These are phyloP conservation scores for Acacia concinna DNA, from an alignment of 331 rosid species.

Conservation along the genomic window DNA sequence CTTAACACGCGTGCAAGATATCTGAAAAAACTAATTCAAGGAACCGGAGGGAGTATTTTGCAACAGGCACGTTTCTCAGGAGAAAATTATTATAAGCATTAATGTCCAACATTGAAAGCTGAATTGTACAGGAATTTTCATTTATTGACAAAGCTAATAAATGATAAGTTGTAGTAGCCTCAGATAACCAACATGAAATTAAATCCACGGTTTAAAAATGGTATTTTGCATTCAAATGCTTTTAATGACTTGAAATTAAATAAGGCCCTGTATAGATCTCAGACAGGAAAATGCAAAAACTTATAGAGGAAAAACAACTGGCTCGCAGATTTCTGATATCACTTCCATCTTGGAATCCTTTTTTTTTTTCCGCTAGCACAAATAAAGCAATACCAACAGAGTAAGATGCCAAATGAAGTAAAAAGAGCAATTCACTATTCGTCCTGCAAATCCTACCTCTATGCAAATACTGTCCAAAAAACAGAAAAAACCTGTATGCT, in stretches of 20 bases:
- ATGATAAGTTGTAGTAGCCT: background rate
- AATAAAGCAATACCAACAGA: conserved; percentile 12
- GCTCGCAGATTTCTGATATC: background rate
- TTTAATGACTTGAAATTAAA: background rate
- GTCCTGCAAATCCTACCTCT: background rate
- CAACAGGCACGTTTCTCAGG: background rate
- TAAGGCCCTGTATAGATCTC: background rate
- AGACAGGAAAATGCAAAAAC: background rate
- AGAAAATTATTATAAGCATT: background rate
- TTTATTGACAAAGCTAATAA: background rate
- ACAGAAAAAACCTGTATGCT: background rate
- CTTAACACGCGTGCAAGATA: background rate
- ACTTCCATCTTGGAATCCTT: background rate
- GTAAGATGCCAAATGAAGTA: too few relatives aligned
- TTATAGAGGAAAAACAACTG: background rate
- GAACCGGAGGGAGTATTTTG: background rate
- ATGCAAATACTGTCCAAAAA: conserved; percentile 14
- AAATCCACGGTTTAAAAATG: background rate
- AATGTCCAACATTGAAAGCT: conserved; percentile 20
- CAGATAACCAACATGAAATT: background rate
- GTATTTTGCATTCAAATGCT: too few relatives aligned
- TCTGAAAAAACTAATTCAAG: background rate
- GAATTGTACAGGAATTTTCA: conserved; percentile 8
- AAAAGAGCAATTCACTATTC: conserved; percentile 3
- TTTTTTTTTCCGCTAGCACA: background rate